Percentiles rank a stretch among this genome's conserved stretches.
Evolutionary conservation across 108 stramenopile species (phyloP).

Genomic region (Chaetoceros muelleri): DNA sequence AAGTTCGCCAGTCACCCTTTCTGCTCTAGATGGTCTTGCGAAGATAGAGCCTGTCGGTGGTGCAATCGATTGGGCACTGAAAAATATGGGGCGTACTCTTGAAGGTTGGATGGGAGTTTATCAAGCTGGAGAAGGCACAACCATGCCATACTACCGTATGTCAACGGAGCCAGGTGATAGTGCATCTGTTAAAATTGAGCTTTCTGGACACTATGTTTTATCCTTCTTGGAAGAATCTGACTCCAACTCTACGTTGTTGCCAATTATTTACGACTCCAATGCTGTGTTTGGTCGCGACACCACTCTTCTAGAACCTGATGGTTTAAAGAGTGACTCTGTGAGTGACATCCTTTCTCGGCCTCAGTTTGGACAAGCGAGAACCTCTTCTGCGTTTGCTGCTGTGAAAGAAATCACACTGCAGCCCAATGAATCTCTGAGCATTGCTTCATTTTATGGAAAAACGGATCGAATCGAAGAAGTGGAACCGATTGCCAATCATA

Average conservation of each 20-base stretch:
- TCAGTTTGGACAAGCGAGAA: constrained; percentile 88
- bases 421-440: constrained; percentile 65
- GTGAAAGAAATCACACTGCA: constrained; percentile 44
- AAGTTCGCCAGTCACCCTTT: constrained; percentile 41
- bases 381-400: constrained; percentile 88
- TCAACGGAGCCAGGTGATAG: constrained; percentile 79
- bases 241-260: constrained; percentile 38
- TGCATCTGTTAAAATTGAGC: constrained; percentile 80
- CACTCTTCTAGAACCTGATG: constrained; percentile 52
- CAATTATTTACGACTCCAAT: constrained; percentile 85
- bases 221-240: constrained; percentile 63
- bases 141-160: constrained; percentile 89
- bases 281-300: constrained; percentile 85
- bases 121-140: constrained; percentile 67
- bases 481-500: constrained; percentile 46
- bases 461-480: constrained; percentile 60
- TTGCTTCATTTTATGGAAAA: constrained; percentile 80
- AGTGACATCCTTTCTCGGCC: constrained; percentile 52
- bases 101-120: constrained; percentile 97
- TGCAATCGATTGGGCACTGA: constrained; percentile 63
- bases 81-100: constrained; percentile 89
- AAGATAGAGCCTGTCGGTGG: constrained; percentile 84
- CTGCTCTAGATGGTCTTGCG: constrained; percentile 82
- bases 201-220: constrained; percentile 86
- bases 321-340: constrained; percentile 38